These are phyloP conservation scores for Ganoderma multipileum DNA, from an alignment of 1,284 basidiomycete species.

Conservation along the genomic window DNA sequence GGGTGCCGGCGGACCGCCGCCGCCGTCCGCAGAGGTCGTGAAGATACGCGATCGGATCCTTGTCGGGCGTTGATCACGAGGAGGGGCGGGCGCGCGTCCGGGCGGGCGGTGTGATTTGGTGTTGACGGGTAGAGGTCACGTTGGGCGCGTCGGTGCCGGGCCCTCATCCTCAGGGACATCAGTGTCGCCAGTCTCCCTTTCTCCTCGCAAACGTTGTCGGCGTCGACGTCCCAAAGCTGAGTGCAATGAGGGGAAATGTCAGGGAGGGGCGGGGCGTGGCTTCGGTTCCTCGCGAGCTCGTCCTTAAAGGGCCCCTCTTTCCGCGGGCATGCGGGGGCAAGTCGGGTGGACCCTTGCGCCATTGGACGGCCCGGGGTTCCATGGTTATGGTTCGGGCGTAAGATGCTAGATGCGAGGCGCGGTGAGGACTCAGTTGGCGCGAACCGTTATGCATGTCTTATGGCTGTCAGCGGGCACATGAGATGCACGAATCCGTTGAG, in stretches of 20 bases:
- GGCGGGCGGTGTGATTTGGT: slow-evolving; percentile 42
- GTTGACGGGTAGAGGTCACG: slow-evolving; percentile 16
- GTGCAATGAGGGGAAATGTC: slow-evolving; percentile 53
- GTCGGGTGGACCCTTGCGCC: slow-evolving; percentile 17
- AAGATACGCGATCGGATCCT: too few species aligned
- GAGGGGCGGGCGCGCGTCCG: slow-evolving; percentile 62
- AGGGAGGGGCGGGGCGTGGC: slow-evolving; percentile 43
- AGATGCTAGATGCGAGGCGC: slow-evolving; percentile 30
- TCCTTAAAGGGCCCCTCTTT: slow-evolving; percentile 15
- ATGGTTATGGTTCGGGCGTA: too few species aligned
- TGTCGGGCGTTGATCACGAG: too few species aligned
- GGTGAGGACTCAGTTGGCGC: too few species aligned
- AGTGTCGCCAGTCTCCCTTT: slow-evolving; percentile 60
- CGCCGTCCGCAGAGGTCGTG: too few species aligned
- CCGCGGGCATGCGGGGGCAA: slow-evolving; percentile 14
- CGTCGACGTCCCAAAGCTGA: slow-evolving; percentile 65
- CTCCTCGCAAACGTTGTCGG: slow-evolving; percentile 65
- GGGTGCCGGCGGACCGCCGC: too few species aligned
- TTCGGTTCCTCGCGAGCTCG: slow-evolving; percentile 10
- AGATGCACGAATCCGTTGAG: too few species aligned
- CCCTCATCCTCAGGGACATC: too few species aligned
- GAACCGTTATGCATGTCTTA: too few species aligned
- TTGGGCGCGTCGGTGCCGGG: slow-evolving; percentile 30
- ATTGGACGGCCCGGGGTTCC: slow-evolving; percentile 22
- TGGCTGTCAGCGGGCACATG: too few species aligned